A percentile compares a stretch with the other conserved stretches of the same genome.
phyloP scores from a whole-genome alignment of 2,329 filamentous ascomycete species.

The Phialocephala sp. region DNA sequence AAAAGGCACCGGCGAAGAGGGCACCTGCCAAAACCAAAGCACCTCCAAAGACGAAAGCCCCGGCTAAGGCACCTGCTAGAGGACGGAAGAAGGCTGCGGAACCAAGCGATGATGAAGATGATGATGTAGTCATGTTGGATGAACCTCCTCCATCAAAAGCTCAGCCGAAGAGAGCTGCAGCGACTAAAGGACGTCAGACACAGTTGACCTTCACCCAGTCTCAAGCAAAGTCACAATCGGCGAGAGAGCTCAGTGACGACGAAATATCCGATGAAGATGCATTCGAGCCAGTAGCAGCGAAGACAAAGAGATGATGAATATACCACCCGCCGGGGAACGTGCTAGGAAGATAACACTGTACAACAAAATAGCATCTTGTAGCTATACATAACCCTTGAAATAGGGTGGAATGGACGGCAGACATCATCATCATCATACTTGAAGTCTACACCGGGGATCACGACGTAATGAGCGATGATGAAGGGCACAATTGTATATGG shows the following conservation, averaged over 20 bases:
- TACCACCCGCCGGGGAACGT: neutral
- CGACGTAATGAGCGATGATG: neutral
- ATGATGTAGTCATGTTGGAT: conserved; percentile 59
- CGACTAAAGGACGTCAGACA: conserved; percentile 50
- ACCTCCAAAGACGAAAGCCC: conserved; percentile 46
- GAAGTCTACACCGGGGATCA: neutral
- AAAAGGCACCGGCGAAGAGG: conserved; percentile 46
- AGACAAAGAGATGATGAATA: conserved; percentile 18
- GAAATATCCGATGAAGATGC: conserved; percentile 64
- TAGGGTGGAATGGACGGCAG: neutral
- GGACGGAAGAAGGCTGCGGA: conserved; percentile 49
- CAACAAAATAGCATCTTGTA: neutral
- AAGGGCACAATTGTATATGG: neutral
- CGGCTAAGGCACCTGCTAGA: conserved; percentile 45
- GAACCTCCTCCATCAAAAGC: conserved; percentile 47
- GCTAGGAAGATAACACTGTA: neutral
- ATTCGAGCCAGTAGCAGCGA: conserved; percentile 53
- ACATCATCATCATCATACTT: neutral
- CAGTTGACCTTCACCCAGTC: conserved; percentile 55
- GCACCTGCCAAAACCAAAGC: conserved; percentile 49
- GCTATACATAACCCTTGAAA: neutral
- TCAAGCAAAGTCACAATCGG: conserved; percentile 45
- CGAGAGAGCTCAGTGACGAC: conserved; percentile 68
- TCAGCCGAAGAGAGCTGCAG: conserved; percentile 38
- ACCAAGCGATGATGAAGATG: conserved; percentile 50